Conservation (phyloP, 441 rosid species). For the Metrosideros polymorpha region DNA sequence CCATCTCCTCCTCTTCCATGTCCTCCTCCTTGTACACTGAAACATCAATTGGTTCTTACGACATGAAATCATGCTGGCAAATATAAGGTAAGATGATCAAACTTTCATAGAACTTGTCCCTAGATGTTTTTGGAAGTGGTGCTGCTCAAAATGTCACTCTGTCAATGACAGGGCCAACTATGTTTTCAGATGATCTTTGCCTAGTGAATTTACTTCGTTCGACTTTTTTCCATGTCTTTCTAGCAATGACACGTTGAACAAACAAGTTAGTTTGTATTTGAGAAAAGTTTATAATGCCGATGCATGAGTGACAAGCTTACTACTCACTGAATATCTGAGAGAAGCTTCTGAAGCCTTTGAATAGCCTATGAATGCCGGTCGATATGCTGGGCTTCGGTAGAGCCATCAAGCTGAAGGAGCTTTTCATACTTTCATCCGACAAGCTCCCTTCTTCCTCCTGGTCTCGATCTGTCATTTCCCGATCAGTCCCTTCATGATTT, state of each 20-base stretch:
- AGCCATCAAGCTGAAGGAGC: constrained; percentile 22
- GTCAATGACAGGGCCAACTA: background rate
- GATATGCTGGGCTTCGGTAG: constrained; percentile 64
- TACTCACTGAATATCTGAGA: constrained; percentile 64
- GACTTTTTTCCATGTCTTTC: background rate
- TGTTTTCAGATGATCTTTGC: background rate
- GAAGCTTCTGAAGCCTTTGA: constrained; percentile 57
- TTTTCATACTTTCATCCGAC: constrained; percentile 43
- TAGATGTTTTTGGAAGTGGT: background rate
- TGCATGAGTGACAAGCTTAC: background rate
- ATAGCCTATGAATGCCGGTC: constrained; percentile 49
- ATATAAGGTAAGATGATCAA: background rate
- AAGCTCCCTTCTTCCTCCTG: constrained; percentile 41
- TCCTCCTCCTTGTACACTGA: constrained; percentile 65
- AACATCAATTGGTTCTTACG: background rate
- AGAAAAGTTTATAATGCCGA: background rate
- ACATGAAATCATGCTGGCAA: background rate
- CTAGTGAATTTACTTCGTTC: background rate
- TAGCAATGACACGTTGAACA: background rate
- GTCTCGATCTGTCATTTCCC: constrained; percentile 18
- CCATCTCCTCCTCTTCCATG: constrained; percentile 18
- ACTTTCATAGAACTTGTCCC: background rate
- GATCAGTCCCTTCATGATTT: constrained; percentile 21
- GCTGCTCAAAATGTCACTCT: background rate
- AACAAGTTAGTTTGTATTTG: background rate